Base-by-base conservation (phyloP, 768 basidiomycete species). In the Lentinula sp. region DNA sequence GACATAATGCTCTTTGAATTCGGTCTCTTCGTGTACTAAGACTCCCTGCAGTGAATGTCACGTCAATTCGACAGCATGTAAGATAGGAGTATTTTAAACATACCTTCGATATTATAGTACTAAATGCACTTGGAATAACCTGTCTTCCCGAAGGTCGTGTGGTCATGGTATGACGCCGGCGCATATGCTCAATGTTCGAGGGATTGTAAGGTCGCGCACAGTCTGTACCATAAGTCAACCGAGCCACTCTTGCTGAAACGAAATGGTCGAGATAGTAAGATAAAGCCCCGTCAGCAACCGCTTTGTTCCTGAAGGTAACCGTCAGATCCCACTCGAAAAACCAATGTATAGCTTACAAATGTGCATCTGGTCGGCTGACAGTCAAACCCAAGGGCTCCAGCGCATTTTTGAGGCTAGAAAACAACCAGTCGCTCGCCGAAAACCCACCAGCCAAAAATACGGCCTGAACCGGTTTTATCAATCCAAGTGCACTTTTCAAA, bases 381-480 rank as follows among this genome's bases (percentile, higher is more conserved):
- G 57, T 66, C 40, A 83, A 66, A 28, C 73, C 70, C 3, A 72
- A 35, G 3, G 66, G 58, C 10, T 74, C 70, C 9, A 82, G 73
- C 21, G 74, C 66, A 42, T 60, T 63, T 52, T 77, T 75, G n/a
- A 82, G 73, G 51, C 73, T 70, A 1, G 70, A 63, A 62, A 78
- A 82, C 16, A 84, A 67, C 75, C 76, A 83, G 48, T 80, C 77
- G 61, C 75, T 83, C 1, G 80, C 78, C 9, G 78, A 76, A 67
- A 84, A 84, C 0, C 81, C 82, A 7, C 83, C 82, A 3, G 84
- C 81, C 13, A 84, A 69, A 57, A 83, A 77, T 23, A 81, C 73
- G 8, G 72, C 62, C 75, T 78, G 16, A n/a, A 58, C 11, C 37
- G 28, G 49, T 21, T 18, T 2, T n/a, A 32, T 11, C 13, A 28